Evolutionary conservation across 2,329 filamentous ascomycete genomes (phyloP).

Genomic region (Aureobasidium namibiae): DNA sequence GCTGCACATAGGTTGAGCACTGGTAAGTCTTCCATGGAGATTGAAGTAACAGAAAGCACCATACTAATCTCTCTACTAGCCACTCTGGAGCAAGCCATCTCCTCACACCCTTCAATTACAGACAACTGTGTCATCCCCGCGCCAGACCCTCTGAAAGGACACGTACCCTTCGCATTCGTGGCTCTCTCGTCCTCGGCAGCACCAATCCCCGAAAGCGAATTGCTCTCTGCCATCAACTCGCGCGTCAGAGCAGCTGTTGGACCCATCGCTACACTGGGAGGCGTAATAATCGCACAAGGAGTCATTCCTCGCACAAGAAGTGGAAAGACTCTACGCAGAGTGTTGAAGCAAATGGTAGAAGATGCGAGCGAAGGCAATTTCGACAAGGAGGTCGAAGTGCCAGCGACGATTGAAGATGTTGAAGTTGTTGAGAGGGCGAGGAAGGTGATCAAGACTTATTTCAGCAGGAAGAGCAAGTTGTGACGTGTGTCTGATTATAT

Average conservation of each 20-base stretch:
- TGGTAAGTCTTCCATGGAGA: conserved; percentile 42
- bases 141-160: conserved; percentile 78
- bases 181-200: conserved; percentile 39
- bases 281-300: conserved; percentile 72
- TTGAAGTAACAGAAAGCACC: not conserved
- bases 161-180: conserved; percentile 85
- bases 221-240: conserved; percentile 59
- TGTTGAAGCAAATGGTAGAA: conserved; percentile 75
- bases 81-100: conserved; percentile 83
- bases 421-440: conserved; percentile 67
- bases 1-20: conserved; percentile 86
- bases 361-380: conserved; percentile 68
- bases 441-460: conserved; percentile 66
- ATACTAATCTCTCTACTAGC: conserved; percentile 39
- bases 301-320: conserved; percentile 89
- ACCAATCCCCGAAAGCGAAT: conserved; percentile 27
- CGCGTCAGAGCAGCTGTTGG: conserved; percentile 75
- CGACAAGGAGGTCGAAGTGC: conserved; percentile 63
- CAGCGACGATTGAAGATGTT: conserved; percentile 77
- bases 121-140: conserved; percentile 83
- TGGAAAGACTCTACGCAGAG: conserved; percentile 81
- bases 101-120: conserved; percentile 67
- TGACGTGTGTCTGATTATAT: not conserved
- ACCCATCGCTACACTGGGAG: conserved; percentile 75
- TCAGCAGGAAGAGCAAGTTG: conserved; percentile 38